Base-by-base conservation (phyloP, 2,329 filamentous ascomycete genomes). In the Fusarium nygamai region DNA sequence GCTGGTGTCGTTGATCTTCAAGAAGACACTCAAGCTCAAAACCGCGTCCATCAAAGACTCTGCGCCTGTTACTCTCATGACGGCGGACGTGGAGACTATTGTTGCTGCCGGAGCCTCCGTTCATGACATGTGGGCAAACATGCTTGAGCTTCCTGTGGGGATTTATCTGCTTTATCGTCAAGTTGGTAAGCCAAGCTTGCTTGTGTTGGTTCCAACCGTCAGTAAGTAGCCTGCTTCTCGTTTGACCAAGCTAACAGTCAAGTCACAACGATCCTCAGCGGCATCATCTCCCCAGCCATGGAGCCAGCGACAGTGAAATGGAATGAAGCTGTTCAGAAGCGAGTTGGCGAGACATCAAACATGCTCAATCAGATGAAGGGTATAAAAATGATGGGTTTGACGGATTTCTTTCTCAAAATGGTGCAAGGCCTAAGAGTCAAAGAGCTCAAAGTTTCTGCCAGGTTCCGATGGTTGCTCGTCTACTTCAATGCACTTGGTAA, bases 1-100 rank as follows among this genome's bases (percentile, higher is more conserved):
- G 3, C 63, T 85, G 4, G 75, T 82, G 8, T 84, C 86, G 0
- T 79, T 89, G 72, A 84, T 91, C 5, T 90, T 87, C 73, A 82
- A 84, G 24, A 86, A 87, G 72, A 86, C 85, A 0, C 65, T 86
- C 2, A 72, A 76, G 2, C 68, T 85, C 22, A 78, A 78, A 17
- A 75, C 78, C 1, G 70, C 76, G 1, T 70, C 77, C 3, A 76
- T 81, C 31, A 81, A 83, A 22, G 83, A 84, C 29, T 79, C 81
- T 2, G 81, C 82, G 2, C 81, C 85, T 3, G 73, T 85, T 9
- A 87, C 85, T 2, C 78, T 87, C 13, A 87, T 88, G 84, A 84
- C 82, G 22, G 83, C 84, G 2, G 85, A 87, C 60, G 81, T 87
- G 11, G 84, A 85, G 14, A 72, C 69, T 0, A 80, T 84, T 14